Conservation (phyloP, 352 stramenopile species). For the Halophytophthora polymorphica region DNA sequence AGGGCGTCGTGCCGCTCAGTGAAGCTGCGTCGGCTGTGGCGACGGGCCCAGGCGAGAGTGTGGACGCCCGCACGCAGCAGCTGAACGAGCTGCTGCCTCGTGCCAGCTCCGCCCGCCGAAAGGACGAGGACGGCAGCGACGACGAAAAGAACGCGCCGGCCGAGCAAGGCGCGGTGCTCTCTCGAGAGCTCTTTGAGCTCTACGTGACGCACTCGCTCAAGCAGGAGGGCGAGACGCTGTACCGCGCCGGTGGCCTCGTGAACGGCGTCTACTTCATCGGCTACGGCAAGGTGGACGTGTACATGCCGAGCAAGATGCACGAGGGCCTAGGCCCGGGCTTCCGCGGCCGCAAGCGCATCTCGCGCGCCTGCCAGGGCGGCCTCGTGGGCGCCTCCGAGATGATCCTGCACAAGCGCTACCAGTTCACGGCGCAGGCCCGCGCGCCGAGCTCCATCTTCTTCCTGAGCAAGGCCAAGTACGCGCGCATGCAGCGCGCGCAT, state of each 20-base stretch:
- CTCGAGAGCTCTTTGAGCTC: constrained; percentile 57
- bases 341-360: constrained; percentile 70
- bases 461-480: constrained; percentile 68
- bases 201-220: constrained; percentile 66
- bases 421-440: constrained; percentile 75
- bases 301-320: constrained; percentile 76
- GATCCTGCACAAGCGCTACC: constrained; percentile 77
- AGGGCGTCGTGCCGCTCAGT: constrained; percentile 66
- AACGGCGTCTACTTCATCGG: constrained; percentile 80
- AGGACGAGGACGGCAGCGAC: constrained; percentile 9
- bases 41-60: constrained; percentile 25
- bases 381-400: constrained; percentile 78
- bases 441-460: constrained; percentile 77
- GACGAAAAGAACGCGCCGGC: constrained; percentile 13
- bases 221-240: constrained; percentile 63
- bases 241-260: constrained; percentile 57
- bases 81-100: constrained; percentile 66
- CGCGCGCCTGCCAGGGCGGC: constrained; percentile 76
- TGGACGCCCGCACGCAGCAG: constrained; percentile 45
- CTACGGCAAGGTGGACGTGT: constrained; percentile 84
- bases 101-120: constrained; percentile 13
- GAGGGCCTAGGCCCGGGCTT: constrained; percentile 80
- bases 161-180: constrained; percentile 30
- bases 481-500: constrained; percentile 63
- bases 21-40: constrained; percentile 34